Base-by-base conservation (phyloP, 2,329 filamentous ascomycete species). In the Paramyrothecium sp. region DNA sequence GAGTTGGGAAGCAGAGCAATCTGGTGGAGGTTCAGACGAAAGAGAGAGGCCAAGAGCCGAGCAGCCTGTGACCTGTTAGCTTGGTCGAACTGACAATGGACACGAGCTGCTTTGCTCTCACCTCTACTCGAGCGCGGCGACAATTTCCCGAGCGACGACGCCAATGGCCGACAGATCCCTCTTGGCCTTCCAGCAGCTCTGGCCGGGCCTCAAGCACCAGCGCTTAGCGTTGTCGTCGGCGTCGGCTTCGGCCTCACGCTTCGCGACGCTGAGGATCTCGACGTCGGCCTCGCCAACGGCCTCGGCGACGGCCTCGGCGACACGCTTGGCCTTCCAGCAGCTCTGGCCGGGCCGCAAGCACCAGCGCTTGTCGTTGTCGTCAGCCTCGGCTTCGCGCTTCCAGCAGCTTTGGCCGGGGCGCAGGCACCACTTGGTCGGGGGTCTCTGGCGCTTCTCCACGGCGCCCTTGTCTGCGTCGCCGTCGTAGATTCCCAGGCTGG, bases 321-420 rank as follows among this genome's bases (percentile, higher is more conserved):
- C 73, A 56, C 72, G 71, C 66, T 73, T 76, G 55, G 68, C 68
- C 63, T 74, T 74, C 62, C 64, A 67, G 70, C 78, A 79, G 17
- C 66, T 61, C 56, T 71, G 65, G 30, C 75, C 75, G 19, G 67
- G 67, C 30, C 67, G 64, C 60, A 70, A 58, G 66, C 77, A 79
- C 58, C 67, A 70, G 33, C 65, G 62, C 62, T 67, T 67, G 55
- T 65, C 63, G 54, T 65, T 60, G 26, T 51, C 54, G 55, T 54
- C 65, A 16, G 71, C 71, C 53, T 73, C 71, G 49, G 73, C 73
- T n/a, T 70, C 73, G 56, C 72, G 71, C 65, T 73, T 76, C 62
- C 64, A 67, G 70, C 78, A 79, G 17, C 66, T 61, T 55, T 71
- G 65, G 30, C 75, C 75, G 19, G 67, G 67, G 33, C 67, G 64